Conservation (phyloP, 2,329 filamentous ascomycete species). For the Pestalotiopsis sp. region DNA sequence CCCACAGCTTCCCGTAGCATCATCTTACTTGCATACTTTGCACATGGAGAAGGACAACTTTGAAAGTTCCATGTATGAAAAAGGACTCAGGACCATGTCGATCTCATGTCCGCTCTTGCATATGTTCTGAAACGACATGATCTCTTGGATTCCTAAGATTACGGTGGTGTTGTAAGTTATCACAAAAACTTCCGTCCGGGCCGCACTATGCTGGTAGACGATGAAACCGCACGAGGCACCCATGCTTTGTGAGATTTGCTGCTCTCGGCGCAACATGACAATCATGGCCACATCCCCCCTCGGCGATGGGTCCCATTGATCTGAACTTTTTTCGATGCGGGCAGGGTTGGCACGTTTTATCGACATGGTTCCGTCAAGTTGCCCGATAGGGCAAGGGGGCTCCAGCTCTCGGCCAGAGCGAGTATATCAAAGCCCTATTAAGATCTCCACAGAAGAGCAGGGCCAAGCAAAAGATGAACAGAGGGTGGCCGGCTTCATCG, state of each 20-base stretch:
- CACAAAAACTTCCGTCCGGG: background rate
- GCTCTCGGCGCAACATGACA: background rate
- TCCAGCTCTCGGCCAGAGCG: background rate
- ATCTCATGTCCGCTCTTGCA: background rate
- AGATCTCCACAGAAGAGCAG: background rate
- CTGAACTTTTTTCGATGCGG: background rate
- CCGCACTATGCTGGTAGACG: background rate
- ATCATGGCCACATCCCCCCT: background rate
- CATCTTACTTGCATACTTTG: background rate
- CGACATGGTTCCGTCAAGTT: background rate
- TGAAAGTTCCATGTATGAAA: background rate
- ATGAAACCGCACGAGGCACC: background rate
- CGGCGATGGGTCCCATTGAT: background rate
- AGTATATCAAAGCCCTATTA: conserved; percentile 3
- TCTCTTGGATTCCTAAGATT: conserved; percentile 12
- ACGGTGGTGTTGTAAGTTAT: background rate
- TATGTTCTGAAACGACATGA: conserved; percentile 11
- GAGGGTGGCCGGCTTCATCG: background rate
- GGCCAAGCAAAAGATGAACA: background rate
- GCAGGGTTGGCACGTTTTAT: conserved; percentile 9
- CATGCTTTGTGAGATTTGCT: background rate
- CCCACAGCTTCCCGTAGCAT: background rate
- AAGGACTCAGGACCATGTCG: background rate
- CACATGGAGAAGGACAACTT: background rate
- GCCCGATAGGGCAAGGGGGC: conserved; percentile 3